Percentiles rank a stretch among this genome's conserved stretches.
phyloP scores from a whole-genome alignment of 1,139 yeast genomes.

The Lodderomyces orthopsilosis region DNA sequence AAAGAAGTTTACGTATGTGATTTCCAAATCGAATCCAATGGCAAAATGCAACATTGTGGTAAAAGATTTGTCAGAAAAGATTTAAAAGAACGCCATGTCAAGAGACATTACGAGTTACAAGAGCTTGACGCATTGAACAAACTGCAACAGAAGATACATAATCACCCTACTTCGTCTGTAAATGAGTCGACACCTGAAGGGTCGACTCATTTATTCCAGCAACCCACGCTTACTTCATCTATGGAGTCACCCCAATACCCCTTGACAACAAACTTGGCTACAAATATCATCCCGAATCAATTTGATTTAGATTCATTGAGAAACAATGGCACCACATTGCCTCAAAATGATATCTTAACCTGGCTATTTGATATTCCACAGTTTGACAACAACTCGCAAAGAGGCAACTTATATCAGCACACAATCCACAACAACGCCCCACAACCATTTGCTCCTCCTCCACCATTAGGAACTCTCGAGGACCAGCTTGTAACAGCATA shows the following conservation, averaged over 20 bases:
- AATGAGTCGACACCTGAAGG: background rate
- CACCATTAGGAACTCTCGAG: background rate
- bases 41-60: constrained; percentile 28
- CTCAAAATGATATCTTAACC: constrained; percentile 38
- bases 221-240: background rate
- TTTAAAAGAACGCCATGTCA: constrained; percentile 37
- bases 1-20: constrained; percentile 30
- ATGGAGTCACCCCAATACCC: constrained; percentile 7
- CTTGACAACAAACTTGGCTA: constrained; percentile 5
- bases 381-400: background rate
- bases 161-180: background rate
- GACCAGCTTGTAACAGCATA: background rate
- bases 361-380: constrained; percentile 26
- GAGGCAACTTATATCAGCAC: constrained; percentile 7
- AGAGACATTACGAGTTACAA: constrained; percentile 26
- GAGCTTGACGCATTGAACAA: background rate
- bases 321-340: constrained; percentile 10
- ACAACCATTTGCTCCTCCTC: constrained; percentile 16
- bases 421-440: background rate
- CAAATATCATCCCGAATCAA: background rate
- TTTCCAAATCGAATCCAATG: constrained; percentile 26
- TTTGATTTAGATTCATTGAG: constrained; percentile 8
- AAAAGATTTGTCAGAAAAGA: constrained; percentile 41
- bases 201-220: constrained; percentile 3
- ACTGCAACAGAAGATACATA: background rate